Base-by-base conservation (phyloP, 202 grass and related monocot genomes). In the Eragrostis tef region DNA sequence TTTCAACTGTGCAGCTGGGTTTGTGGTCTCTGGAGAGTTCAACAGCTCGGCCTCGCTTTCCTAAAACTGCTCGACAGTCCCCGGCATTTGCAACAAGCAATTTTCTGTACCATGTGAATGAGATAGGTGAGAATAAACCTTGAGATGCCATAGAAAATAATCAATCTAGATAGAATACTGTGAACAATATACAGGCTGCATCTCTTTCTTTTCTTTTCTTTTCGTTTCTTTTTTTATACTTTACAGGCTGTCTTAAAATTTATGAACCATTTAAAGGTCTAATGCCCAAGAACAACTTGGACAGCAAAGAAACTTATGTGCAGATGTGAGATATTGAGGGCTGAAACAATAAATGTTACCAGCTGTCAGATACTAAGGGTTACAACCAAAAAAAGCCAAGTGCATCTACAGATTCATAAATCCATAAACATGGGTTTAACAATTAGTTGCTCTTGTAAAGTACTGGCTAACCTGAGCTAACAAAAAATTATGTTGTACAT, bases 11-110 rank as follows among this genome's bases (percentile, higher is more conserved):
- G 75, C 88, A 94, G 73, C 26, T 86, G 57, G 94, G 94, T 70
- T 97, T 97, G 47, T 97, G 94, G 76, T 97, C 94, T 73, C 78
- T 94, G 11, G 92, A 92, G 17, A 97, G 81, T 60, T 94, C 94
- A 79, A 97, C 67, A 12, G 94, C 92, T 74, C 91, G 91, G 27
- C 94, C 94, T 58, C 94, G 78, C 85, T 90, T 97, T 59, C 94
- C 89, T 83, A 97, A 70, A 41, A 97, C 94, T 0, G 94, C 94
- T 81, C 94, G 83, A 83, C 94, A 97, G 57, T 97, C 94, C 46
- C 94, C 94, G 11, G 89, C 91, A 83, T 97, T 97, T 12, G 94
- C 92, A 58, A 97, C 86, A 75, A 92, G 86, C 59, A 97, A 80
- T 77, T 86, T 94, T 78, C 94, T 97, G 80, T 71, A 83, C 10